These are phyloP conservation scores for Diaporthe sp. DNA, from an alignment of 2,329 filamentous ascomycete genomes.

Conservation along the genomic window DNA sequence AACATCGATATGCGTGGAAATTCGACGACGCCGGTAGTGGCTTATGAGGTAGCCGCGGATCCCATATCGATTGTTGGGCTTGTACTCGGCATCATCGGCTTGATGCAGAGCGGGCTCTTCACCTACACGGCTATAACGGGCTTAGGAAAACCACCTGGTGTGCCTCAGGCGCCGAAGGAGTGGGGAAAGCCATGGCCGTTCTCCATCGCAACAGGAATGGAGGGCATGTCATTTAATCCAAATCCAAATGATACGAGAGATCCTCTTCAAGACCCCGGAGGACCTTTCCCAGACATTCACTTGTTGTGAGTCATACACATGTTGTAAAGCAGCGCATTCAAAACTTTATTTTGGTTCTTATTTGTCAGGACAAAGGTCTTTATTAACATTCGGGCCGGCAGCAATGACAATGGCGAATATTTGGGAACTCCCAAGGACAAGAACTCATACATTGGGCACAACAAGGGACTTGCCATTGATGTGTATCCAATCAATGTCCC, in stretches of 20 bases:
- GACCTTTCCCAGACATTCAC: background rate
- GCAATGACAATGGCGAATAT: background rate
- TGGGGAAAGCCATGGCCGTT: conserved; percentile 1
- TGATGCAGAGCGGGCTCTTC: background rate
- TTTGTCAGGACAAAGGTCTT: background rate
- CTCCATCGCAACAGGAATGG: background rate
- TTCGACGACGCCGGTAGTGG: background rate
- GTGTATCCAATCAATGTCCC: background rate
- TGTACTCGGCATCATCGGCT: background rate
- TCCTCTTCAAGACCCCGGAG: background rate
- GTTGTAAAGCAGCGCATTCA: background rate
- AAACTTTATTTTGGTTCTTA: too few species aligned
- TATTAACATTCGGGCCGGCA: background rate
- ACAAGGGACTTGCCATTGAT: background rate
- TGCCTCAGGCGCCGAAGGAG: background rate
- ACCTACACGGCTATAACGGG: background rate
- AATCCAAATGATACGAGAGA: background rate
- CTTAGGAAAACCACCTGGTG: background rate
- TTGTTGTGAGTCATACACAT: background rate
- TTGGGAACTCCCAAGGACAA: background rate
- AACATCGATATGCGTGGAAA: background rate
- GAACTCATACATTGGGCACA: background rate
- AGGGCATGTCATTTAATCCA: too few species aligned
- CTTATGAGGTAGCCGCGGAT: background rate
- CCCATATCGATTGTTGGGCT: background rate